phyloP scores from a whole-genome alignment of 371 early-diverging fungal genomes.

The Furculomyces boomerangus region DNA sequence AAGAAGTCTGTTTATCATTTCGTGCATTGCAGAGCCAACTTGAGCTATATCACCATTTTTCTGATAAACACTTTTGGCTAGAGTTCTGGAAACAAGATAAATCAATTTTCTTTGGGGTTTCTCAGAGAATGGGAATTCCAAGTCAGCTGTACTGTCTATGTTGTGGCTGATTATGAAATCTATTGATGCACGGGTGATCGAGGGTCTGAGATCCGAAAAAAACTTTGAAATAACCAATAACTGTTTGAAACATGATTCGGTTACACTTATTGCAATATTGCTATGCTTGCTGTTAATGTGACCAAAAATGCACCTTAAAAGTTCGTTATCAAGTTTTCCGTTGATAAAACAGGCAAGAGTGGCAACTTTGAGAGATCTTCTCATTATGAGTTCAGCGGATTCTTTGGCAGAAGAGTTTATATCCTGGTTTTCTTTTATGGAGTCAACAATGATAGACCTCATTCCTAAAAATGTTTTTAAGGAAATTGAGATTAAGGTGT shows the following conservation, averaged over 20 bases:
- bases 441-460: neutral
- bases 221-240: conserved; percentile 9
- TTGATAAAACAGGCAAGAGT: conserved; percentile 14
- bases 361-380: conserved; percentile 8
- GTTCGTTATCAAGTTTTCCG: conserved; percentile 9
- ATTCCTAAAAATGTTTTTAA: neutral
- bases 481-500: neutral
- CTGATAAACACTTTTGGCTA: neutral
- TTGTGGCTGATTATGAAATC: conserved; percentile 11
- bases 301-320: conserved; percentile 9
- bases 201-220: conserved; percentile 9
- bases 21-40: neutral
- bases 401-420: conserved; percentile 1
- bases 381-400: conserved; percentile 9
- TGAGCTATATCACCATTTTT: neutral
- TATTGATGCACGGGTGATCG: conserved; percentile 1
- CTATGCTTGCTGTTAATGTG: conserved; percentile 9
- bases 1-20: neutral
- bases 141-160: neutral
- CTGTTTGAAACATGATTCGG: conserved; percentile 15
- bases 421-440: conserved; percentile 2
- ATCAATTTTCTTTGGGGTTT: neutral
- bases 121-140: conserved; percentile 3
- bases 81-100: neutral
- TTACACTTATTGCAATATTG: conserved; percentile 8